Percentiles rank a stretch among this genome's conserved stretches.
Evolutionary conservation across 257 asterid species (phyloP).

Genomic region (Solanum verrucosum): DNA sequence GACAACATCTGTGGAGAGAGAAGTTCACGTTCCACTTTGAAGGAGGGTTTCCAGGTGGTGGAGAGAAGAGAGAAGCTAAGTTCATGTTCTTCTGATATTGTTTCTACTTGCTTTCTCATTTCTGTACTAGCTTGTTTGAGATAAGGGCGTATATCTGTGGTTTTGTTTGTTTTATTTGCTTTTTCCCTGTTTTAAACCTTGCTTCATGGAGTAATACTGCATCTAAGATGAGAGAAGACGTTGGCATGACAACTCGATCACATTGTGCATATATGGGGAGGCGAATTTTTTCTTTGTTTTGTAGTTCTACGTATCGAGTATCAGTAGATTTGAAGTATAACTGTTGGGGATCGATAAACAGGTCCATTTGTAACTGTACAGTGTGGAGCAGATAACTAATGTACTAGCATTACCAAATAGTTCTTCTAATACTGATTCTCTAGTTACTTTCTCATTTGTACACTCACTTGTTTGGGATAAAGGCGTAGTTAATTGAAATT

Average conservation of each 20-base stretch:
- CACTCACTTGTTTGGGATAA: background rate
- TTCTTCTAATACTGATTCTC: background rate
- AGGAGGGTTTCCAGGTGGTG: too few species aligned
- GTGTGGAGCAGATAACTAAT: too few species aligned
- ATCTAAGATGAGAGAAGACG: background rate
- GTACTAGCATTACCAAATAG: too few species aligned
- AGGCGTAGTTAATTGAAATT: background rate
- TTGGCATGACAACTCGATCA: background rate
- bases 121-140: background rate
- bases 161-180: background rate
- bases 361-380: too few species aligned
- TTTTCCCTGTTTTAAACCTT: background rate
- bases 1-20: slow-evolving; percentile 23
- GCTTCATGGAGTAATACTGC: background rate
- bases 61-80: too few species aligned
- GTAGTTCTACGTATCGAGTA: background rate
- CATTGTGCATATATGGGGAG: background rate
- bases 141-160: background rate
- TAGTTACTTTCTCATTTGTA: background rate
- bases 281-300: background rate
- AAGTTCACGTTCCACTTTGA: background rate
- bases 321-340: too few species aligned
- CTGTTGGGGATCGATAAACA: too few species aligned
- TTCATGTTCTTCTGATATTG: background rate
- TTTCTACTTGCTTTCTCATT: background rate